These are phyloP conservation scores for Euphorbia peplus DNA, from an alignment of 345 rosid genomes.

Conservation along the genomic window DNA sequence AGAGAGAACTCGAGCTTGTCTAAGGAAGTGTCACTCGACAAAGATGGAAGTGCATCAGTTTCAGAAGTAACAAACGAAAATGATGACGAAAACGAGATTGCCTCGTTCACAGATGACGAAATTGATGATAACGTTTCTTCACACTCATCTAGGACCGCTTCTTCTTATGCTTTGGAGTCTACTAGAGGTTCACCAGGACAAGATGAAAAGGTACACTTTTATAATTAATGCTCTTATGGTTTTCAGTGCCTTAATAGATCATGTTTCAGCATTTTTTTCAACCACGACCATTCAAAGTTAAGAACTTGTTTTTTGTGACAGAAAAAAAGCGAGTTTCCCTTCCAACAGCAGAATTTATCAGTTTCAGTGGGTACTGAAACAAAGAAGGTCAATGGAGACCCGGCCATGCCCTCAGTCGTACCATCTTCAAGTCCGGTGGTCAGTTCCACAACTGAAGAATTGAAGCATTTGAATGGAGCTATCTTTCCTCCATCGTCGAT, in stretches of 20 bases:
- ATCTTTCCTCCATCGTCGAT: slow-evolving; percentile 19
- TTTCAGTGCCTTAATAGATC: neutral
- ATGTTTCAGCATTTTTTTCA: neutral
- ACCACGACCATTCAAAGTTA: neutral
- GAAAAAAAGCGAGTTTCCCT: neutral
- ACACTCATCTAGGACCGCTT: slow-evolving; percentile 44
- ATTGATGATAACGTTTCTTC: slow-evolving; percentile 48
- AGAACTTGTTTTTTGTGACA: slow-evolving; percentile 1
- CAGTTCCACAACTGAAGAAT: slow-evolving; percentile 20
- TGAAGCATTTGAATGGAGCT: slow-evolving; percentile 21
- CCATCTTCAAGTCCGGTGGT: slow-evolving; percentile 21
- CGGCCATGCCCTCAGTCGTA: slow-evolving; percentile 17
- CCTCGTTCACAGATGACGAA: slow-evolving; percentile 73
- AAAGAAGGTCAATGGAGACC: slow-evolving; percentile 26
- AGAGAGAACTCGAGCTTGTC: slow-evolving; percentile 39
- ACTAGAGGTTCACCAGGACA: slow-evolving; percentile 32
- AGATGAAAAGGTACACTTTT: slow-evolving; percentile 45
- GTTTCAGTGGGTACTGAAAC: slow-evolving; percentile 22
- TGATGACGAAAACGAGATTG: slow-evolving; percentile 54
- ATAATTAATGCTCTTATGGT: neutral
- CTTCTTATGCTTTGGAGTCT: slow-evolving; percentile 43
- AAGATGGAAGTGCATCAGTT: slow-evolving; percentile 55
- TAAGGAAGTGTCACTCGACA: slow-evolving; percentile 45
- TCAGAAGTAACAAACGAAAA: slow-evolving; percentile 52
- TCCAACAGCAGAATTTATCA: slow-evolving; percentile 36